phyloP scores from a whole-genome alignment of 768 basidiomycete species.

The Lentinula boryana region DNA sequence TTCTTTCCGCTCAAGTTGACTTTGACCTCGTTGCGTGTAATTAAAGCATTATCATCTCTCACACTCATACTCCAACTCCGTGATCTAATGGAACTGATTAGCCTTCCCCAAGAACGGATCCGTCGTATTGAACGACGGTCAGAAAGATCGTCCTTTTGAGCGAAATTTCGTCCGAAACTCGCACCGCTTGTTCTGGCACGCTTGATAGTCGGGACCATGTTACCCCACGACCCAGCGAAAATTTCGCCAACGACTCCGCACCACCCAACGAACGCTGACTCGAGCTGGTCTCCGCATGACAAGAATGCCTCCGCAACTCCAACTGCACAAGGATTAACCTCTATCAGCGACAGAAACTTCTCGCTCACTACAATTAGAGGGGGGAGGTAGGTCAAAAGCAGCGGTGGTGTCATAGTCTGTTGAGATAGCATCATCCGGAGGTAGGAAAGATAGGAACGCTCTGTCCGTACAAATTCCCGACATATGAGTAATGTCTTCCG shows the following conservation, averaged over 20 bases:
- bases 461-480: conserved; percentile 3
- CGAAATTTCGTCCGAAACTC: neutral
- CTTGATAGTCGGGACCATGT: conserved; percentile 1
- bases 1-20: neutral
- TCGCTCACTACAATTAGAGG: conserved; percentile 47
- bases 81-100: conserved; percentile 3
- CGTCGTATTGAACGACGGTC: neutral
- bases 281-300: conserved; percentile 43
- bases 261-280: conserved; percentile 55
- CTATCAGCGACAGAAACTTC: conserved; percentile 41
- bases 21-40: neutral
- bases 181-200: neutral
- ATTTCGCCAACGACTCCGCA: conserved; percentile 48
- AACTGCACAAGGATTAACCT: conserved; percentile 56
- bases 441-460: conserved; percentile 1
- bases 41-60: neutral
- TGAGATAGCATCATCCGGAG: neutral
- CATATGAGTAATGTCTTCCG: neutral
- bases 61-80: neutral
- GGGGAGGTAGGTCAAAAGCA: conserved; percentile 46
- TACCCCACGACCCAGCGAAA: conserved; percentile 21
- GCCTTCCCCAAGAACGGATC: conserved; percentile 6
- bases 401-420: conserved; percentile 32
- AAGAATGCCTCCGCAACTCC: conserved; percentile 61
- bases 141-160: neutral